Conservation (phyloP, 2,329 filamentous ascomycete species). For the Leptographium lundbergii region DNA sequence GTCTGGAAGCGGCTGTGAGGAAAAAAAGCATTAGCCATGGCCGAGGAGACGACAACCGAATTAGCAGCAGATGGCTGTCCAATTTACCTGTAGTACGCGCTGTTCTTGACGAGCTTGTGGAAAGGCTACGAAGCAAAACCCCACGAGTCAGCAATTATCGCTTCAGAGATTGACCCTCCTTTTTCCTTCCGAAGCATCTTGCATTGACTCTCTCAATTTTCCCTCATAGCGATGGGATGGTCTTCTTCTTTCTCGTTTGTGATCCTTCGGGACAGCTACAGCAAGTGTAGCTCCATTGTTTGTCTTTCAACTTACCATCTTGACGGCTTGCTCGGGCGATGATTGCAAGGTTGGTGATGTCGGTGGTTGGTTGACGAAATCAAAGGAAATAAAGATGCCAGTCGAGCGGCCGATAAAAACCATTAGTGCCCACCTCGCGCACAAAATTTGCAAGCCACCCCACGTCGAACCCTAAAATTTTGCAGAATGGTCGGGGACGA, state of each 20-base stretch:
- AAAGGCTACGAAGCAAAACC: conserved; percentile 51
- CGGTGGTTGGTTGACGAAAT: conserved; percentile 19
- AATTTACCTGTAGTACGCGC: conserved; percentile 93
- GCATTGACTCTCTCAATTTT: conserved; percentile 57
- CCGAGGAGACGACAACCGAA: conserved; percentile 4
- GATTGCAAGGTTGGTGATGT: conserved; percentile 18
- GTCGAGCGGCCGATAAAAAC: conserved; percentile 9
- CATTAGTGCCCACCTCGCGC: conserved; percentile 9
- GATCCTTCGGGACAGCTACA: neutral
- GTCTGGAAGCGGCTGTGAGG: conserved; percentile 85
- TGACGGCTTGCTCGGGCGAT: conserved; percentile 42
- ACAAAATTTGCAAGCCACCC: conserved; percentile 22
- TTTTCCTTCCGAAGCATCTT: conserved; percentile 87
- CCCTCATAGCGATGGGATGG: conserved; percentile 4
- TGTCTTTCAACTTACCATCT: conserved; percentile 51
- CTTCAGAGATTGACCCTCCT: conserved; percentile 62
- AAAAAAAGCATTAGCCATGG: neutral
- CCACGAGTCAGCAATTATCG: conserved; percentile 99
- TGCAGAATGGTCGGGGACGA: conserved; percentile 21
- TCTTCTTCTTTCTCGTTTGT: neutral
- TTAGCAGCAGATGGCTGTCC: neutral
- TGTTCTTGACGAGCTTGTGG: conserved; percentile 95
- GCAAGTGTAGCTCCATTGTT: conserved; percentile 15
- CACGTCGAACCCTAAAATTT: conserved; percentile 19
- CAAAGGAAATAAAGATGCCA: conserved; percentile 14